Conservation (phyloP, 108 stramenopile species). For the Cyclostephanos tholiformis region DNA sequence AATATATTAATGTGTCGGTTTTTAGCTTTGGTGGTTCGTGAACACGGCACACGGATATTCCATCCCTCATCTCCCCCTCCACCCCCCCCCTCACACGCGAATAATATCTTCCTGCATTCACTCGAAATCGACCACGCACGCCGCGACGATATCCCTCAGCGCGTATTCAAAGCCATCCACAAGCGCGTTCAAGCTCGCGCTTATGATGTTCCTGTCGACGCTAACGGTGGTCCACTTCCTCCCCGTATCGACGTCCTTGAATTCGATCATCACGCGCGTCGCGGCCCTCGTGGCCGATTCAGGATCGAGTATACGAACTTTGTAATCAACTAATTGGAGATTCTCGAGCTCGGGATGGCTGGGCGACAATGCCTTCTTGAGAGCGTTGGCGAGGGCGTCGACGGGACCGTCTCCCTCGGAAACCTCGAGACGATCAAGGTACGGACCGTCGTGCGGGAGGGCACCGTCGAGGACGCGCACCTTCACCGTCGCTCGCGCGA, state of each 20-base stretch:
- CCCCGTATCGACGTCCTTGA: conserved; percentile 48
- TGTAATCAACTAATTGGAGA: conserved; percentile 90
- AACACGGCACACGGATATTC: too few species aligned
- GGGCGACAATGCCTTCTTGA: conserved; percentile 80
- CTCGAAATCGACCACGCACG: conserved; percentile 34
- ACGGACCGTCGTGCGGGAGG: conserved; percentile 33
- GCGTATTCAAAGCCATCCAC: conserved; percentile 95
- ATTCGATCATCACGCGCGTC: conserved; percentile 92
- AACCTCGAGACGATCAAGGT: conserved; percentile 75
- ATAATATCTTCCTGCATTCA: background rate
- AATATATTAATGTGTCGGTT: too few species aligned
- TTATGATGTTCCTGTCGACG: conserved; percentile 92
- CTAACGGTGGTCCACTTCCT: conserved; percentile 90
- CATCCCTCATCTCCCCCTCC: too few species aligned
- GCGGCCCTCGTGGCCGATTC: conserved; percentile 85
- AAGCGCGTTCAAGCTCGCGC: conserved; percentile 89
- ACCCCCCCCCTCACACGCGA: too few species aligned
- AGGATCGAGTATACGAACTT: conserved; percentile 93
- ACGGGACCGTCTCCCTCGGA: conserved; percentile 93
- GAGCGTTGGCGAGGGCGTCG: conserved; percentile 84
- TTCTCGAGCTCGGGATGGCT: conserved; percentile 70
- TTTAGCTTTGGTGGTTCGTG: too few species aligned
- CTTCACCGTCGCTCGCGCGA: conserved; percentile 87
- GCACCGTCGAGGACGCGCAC: conserved; percentile 62
- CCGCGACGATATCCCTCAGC: conserved; percentile 48